Evolutionary conservation across 768 basidiomycete species (phyloP).

Genomic region (Suillus fuscotomentosus): DNA sequence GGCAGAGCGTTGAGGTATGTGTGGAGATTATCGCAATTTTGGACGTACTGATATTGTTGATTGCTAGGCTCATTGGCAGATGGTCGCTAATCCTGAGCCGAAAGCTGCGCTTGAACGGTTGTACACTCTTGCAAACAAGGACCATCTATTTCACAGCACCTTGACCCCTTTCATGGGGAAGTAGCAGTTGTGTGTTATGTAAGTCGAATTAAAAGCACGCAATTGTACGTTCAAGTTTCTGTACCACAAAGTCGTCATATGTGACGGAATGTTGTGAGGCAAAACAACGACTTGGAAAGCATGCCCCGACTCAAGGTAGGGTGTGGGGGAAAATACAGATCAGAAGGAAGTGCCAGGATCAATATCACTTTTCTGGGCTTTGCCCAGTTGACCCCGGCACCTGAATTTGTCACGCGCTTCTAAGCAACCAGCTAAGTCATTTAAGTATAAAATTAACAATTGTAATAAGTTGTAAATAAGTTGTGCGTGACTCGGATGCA

Average conservation of each 20-base stretch:
- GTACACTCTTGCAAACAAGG: slow-evolving; percentile 13
- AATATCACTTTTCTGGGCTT: no score
- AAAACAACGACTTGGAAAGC: background rate
- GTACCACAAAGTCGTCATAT: background rate
- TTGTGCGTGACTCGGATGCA: no score
- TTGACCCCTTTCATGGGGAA: slow-evolving; percentile 9
- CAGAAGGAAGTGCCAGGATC: no score
- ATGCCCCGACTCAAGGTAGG: no score
- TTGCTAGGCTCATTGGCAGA: slow-evolving; percentile 17
- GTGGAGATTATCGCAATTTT: background rate
- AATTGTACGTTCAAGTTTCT: no score
- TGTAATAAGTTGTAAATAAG: no score
- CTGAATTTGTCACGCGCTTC: no score
- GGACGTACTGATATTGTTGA: background rate
- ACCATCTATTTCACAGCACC: slow-evolving; percentile 14
- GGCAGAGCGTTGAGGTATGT: slow-evolving; percentile 25
- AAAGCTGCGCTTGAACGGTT: slow-evolving; percentile 10
- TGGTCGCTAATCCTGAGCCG: slow-evolving; percentile 6
- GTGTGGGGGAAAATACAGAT: no score
- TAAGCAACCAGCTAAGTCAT: no score
- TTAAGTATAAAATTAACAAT: no score
- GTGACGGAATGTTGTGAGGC: no score
- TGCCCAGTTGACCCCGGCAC: no score
- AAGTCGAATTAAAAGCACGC: background rate
- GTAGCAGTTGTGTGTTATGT: background rate